Conservation (phyloP, 23 red algal species). For the Gracilaria vermiculophylla region DNA sequence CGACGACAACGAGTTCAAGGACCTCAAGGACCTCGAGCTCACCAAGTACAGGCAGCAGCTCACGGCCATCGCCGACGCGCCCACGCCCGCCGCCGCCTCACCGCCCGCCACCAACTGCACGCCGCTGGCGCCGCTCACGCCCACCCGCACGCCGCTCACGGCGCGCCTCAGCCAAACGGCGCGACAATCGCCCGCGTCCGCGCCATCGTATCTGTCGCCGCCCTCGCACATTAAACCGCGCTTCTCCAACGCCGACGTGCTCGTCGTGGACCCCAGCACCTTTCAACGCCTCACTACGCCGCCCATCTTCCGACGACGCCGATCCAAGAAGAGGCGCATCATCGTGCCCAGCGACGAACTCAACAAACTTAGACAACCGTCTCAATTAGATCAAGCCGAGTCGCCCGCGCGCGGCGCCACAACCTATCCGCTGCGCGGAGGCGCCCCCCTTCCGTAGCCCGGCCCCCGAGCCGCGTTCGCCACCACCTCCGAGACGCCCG, state of each 20-base stretch:
- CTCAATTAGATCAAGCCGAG: neutral
- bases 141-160: slow-evolving; percentile 8
- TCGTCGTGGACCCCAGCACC: slow-evolving; percentile 23
- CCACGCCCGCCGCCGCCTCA: neutral
- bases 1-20: slow-evolving; percentile 58
- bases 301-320: slow-evolving; percentile 57
- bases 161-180: neutral
- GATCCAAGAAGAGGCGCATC: slow-evolving; percentile 24
- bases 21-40: slow-evolving; percentile 47
- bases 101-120: neutral
- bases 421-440: neutral
- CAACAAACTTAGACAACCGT: neutral
- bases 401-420: neutral
- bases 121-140: neutral
- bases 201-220: slow-evolving; percentile 20
- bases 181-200: slow-evolving; percentile 6
- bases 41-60: slow-evolving; percentile 55
- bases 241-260: slow-evolving; percentile 3
- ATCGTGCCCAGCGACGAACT: slow-evolving; percentile 41
- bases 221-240: neutral
- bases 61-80: neutral
- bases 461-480: neutral
- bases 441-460: neutral
- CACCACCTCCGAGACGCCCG: neutral
- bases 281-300: slow-evolving; percentile 58